phyloP scores from a whole-genome alignment of 2,329 filamentous ascomycete genomes.

The Sarocladiaceae sp. region DNA sequence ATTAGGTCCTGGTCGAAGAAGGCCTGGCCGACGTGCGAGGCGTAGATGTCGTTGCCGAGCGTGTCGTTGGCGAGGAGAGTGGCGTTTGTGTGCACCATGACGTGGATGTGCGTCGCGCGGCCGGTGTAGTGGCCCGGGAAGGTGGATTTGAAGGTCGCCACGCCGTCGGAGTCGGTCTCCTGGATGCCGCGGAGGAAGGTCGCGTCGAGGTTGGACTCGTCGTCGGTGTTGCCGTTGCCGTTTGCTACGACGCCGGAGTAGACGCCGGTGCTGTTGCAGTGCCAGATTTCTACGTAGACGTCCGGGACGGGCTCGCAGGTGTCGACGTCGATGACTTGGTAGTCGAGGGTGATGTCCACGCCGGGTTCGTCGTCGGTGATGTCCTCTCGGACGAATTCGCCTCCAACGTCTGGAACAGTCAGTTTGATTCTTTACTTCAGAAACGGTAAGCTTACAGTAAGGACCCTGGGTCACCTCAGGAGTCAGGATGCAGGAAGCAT shows the following conservation, averaged over 20 bases:
- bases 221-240: conserved; percentile 40
- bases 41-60: conserved; percentile 29
- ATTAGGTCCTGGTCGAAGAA: conserved; percentile 60
- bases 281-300: conserved; percentile 39
- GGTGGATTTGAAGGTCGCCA: conserved; percentile 37
- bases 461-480: conserved; percentile 49
- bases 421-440: background rate
- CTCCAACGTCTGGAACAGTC: conserved; percentile 27
- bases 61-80: conserved; percentile 28
- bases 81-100: conserved; percentile 33
- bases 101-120: conserved; percentile 45
- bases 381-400: conserved; percentile 29
- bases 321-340: conserved; percentile 38
- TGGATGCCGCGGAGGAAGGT: conserved; percentile 35
- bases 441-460: conserved; percentile 25
- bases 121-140: conserved; percentile 41
- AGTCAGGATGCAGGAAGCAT: conserved; percentile 41
- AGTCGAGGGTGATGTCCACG: conserved; percentile 34
- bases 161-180: conserved; percentile 35
- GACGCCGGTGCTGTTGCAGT: conserved; percentile 41
- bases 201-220: conserved; percentile 25
- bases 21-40: conserved; percentile 60
- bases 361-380: conserved; percentile 36
- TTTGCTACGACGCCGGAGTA: conserved; percentile 35
- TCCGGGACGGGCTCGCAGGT: conserved; percentile 35